Percentiles rank a stretch among this genome's conserved stretches.
phyloP scores from a whole-genome alignment of 2,329 filamentous ascomycete species.

The Claviceps purpurea region DNA sequence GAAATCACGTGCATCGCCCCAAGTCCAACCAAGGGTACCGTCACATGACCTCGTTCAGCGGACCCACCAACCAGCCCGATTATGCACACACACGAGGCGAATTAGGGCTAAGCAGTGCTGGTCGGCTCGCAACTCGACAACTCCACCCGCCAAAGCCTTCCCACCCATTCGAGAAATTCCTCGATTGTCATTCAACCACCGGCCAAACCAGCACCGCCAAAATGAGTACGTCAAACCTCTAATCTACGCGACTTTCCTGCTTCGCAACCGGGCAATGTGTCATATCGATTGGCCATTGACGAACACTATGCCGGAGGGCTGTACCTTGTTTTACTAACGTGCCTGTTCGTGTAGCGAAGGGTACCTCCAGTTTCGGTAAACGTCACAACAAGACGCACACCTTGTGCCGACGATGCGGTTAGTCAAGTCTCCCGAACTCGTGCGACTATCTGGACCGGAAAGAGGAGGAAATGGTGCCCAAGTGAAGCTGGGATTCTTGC shows the following conservation, averaged over 20 bases:
- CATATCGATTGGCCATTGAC: background rate
- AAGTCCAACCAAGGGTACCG: slow-evolving; percentile 9
- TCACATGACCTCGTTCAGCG: slow-evolving; percentile 18
- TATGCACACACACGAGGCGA: slow-evolving; percentile 11
- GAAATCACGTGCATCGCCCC: background rate
- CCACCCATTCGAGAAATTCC: slow-evolving; percentile 20
- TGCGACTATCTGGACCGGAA: slow-evolving; percentile 5
- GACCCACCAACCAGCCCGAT: slow-evolving; percentile 9
- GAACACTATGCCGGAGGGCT: background rate
- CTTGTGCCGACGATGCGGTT: slow-evolving; percentile 96
- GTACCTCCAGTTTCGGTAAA: slow-evolving; percentile 45
- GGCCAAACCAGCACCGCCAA: slow-evolving; percentile 34
- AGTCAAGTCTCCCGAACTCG: slow-evolving; percentile 29
- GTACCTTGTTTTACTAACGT: slow-evolving; percentile 11
- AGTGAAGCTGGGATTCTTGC: too few species aligned
- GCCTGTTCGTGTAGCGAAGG: slow-evolving; percentile 32
- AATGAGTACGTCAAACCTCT: slow-evolving; percentile 37
- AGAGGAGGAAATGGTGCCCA: slow-evolving; percentile 4
- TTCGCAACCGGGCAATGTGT: background rate
- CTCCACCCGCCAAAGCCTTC: slow-evolving; percentile 22
- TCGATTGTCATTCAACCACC: slow-evolving; percentile 25
- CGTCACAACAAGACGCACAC: slow-evolving; percentile 98
- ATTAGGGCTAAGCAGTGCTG: slow-evolving; percentile 21
- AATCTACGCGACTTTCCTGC: background rate
- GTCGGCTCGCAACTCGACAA: slow-evolving; percentile 15